Evolutionary conservation across 2,329 filamentous ascomycete species (phyloP), one percentile per base, ranked within the genome.

Genomic region (Davidsoniella virescens): DNA sequence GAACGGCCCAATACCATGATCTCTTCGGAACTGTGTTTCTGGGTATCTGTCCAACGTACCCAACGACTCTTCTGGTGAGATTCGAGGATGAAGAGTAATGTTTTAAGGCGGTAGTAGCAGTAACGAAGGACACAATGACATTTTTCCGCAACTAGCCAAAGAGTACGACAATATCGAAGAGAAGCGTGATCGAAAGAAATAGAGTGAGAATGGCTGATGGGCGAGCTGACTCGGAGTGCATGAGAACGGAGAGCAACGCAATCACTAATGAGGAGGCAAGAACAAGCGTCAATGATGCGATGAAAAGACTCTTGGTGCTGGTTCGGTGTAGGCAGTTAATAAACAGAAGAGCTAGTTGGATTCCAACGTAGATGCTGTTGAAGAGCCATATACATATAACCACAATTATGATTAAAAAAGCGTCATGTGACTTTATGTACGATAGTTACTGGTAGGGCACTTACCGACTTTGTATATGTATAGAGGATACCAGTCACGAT

Each of bases 121-220:
- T 66, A 20, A 67, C 65, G 1, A 69, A 51, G 2, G 60, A 58
- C 0, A 62, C 58, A 20, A 58, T 62, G 5, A 58, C 54, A 12
- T 37, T 40, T 56, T 7, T 42, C 33, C 45, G 56, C 56, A 42
- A 58, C 53, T 29, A 72, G 59, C 62, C 66, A 72, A 2, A 67
- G 53, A 0, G 70, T 72, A 7, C 71, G 61, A 63, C 62, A 2
- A 64, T 56, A 37, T 74, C 71, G 20, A 72, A 61, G 1, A 73
- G 55, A 0, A 69, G 54, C 1, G 67, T 67, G 2, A 71, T 37
- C 8, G 66, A 54, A 3, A 73, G 53, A 46, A 67, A 73, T 9
- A 57, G 53, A 14, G 57, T 64, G 10, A 74, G 57, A 2, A 73
- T 48, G 0, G 66, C 58, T 0, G 70, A 73, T 0, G 70, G 69